Evolutionary conservation across 148 eudicot genomes (phyloP).

Genomic region (Talinum fruticosum): DNA sequence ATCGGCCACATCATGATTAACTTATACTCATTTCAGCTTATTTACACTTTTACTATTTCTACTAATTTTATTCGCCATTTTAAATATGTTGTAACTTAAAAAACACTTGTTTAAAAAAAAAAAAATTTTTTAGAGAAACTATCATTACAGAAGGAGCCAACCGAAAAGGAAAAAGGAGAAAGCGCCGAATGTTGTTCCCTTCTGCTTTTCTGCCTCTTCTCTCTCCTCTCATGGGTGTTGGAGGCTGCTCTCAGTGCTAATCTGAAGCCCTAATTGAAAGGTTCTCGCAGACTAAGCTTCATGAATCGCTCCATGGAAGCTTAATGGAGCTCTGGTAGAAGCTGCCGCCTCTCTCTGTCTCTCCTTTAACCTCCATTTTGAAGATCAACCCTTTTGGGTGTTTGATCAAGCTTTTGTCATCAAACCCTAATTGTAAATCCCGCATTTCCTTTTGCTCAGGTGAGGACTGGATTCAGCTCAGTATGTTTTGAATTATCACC

Average conservation of each 20-base stretch:
- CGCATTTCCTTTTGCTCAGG: neutral
- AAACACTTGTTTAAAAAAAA: too few species aligned
- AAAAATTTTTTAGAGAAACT: too few species aligned
- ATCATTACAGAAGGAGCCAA: too few species aligned
- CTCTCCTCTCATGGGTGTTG: neutral
- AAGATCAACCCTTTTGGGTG: neutral
- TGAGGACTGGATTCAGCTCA: neutral
- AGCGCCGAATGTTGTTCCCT: neutral
- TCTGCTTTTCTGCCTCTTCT: neutral
- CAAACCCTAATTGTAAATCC: neutral
- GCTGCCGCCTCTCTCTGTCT: neutral
- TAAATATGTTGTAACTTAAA: too few species aligned
- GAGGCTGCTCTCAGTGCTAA: neutral
- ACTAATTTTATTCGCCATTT: too few species aligned
- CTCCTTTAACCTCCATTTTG: neutral
- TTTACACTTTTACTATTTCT: too few species aligned
- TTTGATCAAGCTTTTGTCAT: neutral
- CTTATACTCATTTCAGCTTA: too few species aligned
- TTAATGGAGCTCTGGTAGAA: neutral
- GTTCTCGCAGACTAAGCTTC: neutral
- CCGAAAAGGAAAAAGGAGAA: neutral
- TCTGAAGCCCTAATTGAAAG: neutral
- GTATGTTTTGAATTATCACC: neutral
- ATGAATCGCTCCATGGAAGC: neutral
- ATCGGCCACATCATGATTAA: too few species aligned